Evolutionary conservation across 306 rosid species (phyloP), one percentile per base, ranked within the genome.

Genomic region (Trifolium repens): DNA sequence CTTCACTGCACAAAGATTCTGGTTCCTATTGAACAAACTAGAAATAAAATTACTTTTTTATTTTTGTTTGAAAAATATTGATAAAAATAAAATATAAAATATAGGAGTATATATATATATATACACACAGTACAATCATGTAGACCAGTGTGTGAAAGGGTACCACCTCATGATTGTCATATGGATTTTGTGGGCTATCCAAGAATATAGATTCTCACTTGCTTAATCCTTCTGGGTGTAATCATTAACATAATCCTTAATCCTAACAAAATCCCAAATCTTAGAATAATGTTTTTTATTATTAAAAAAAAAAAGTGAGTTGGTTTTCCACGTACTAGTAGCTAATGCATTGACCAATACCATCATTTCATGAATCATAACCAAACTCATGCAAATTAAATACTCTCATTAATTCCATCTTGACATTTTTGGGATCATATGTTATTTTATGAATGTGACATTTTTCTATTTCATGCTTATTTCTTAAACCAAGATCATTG

Each of bases 101-200:
- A 76, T 68, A 32, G 22, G 47, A 75, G 2, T 8, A 1, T 10
- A 39, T 1, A 27, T 17, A 17, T 17, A 17, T 17, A 17, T 26
- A 26, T 9, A 9, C 8, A 2, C 62, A 70, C 65, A 76, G 80
- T 83, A 80, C 87, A 80, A 83, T 83, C 85, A 86, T 80, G 77
- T 77, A 70, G 77, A 69, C 71, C 74, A 72, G 83, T 80, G 85
- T 80, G 77, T 67, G 71, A 30, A 66, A 78, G 81, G 84, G 74
- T 77, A 69, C 79, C 67, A 74, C 68, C 89, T 74, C 89, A 83
- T 80, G 85, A 86, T 77, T 83, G 78, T 76, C 77, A 30, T 78
- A 30, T 78, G 78, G 87, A 86, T 86, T 86, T 86, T 86, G 85
- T 86, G 89, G 87, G 81, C 81, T 73, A 82, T 69, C 85, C 89